These are phyloP conservation scores for Exophiala phaeomuriformis DNA, from an alignment of 2,329 filamentous ascomycete species.

Conservation along the genomic window DNA sequence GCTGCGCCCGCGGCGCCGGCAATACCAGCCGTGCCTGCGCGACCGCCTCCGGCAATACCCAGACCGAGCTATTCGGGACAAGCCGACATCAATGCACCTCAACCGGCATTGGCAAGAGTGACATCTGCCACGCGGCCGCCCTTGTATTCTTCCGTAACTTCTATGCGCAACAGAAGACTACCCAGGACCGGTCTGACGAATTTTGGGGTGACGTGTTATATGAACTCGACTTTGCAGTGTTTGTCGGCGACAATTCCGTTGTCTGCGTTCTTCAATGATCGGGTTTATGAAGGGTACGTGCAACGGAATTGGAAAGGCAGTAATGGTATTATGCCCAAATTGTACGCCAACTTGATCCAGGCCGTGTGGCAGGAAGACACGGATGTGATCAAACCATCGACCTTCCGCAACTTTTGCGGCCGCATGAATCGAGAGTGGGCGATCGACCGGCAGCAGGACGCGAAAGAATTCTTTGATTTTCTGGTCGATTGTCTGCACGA, in stretches of 20 bases:
- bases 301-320: constrained; percentile 60
- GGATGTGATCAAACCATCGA: constrained; percentile 50
- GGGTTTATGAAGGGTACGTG: constrained; percentile 49
- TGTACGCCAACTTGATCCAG: constrained; percentile 55
- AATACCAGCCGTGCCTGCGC: constrained; percentile 54
- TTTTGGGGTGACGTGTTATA: constrained; percentile 78
- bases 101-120: constrained; percentile 39
- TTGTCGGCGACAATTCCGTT: constrained; percentile 63
- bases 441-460: constrained; percentile 74
- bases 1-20: constrained; percentile 35
- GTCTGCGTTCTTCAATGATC: constrained; percentile 58
- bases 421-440: constrained; percentile 61
- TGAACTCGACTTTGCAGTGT: constrained; percentile 83
- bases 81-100: constrained; percentile 50
- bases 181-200: constrained; percentile 71
- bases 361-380: constrained; percentile 56
- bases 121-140: constrained; percentile 40
- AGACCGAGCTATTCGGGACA: constrained; percentile 75
- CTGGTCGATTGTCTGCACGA: constrained; percentile 74
- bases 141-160: constrained; percentile 37
- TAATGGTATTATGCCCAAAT: constrained; percentile 55
- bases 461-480: constrained; percentile 82
- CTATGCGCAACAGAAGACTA: constrained; percentile 42
- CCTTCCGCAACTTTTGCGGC: constrained; percentile 58
- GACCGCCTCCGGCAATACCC: constrained; percentile 62